phyloP scores from a whole-genome alignment of 257 asterid species.

The Solanum sejunctum region DNA sequence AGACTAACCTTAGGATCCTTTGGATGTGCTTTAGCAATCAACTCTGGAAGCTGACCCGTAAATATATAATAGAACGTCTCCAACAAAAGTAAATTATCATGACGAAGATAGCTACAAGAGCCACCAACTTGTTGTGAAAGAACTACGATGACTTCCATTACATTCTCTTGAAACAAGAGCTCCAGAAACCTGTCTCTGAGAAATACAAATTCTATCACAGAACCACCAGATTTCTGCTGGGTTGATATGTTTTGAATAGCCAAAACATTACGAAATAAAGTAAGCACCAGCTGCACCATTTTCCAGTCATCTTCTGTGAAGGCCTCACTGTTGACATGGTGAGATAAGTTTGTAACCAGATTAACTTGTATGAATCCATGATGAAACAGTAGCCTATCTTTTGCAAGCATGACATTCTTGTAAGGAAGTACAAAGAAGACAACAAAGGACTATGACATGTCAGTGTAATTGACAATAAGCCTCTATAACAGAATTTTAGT shows the following conservation, averaged over 20 bases:
- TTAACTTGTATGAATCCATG: background rate
- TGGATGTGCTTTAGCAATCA: constrained; percentile 42
- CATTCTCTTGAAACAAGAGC: constrained; percentile 70
- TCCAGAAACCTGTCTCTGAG: constrained; percentile 74
- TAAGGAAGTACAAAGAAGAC: background rate
- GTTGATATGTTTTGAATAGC: constrained; percentile 84
- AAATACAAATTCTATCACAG: constrained; percentile 49
- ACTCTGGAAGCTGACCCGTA: constrained; percentile 83
- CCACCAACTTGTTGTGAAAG: constrained; percentile 75
- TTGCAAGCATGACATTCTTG: background rate
- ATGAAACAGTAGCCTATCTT: background rate
- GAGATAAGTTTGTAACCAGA: constrained; percentile 5
- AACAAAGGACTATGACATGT: background rate
- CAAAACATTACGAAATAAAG: constrained; percentile 70
- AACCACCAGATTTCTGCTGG: constrained; percentile 71
- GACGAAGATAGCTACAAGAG: constrained; percentile 55
- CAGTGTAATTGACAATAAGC: background rate
- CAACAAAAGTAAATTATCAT: constrained; percentile 82
- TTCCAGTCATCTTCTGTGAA: constrained; percentile 98
- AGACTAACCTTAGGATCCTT: constrained; percentile 61
- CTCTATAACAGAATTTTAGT: background rate
- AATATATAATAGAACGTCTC: constrained; percentile 68
- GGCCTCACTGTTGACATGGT: constrained; percentile 44
- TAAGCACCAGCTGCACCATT: constrained; percentile 85
- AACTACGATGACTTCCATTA: constrained; percentile 78